phyloP scores from a whole-genome alignment of 192 early-diverging fungal species.

The Coemansia sp. region DNA sequence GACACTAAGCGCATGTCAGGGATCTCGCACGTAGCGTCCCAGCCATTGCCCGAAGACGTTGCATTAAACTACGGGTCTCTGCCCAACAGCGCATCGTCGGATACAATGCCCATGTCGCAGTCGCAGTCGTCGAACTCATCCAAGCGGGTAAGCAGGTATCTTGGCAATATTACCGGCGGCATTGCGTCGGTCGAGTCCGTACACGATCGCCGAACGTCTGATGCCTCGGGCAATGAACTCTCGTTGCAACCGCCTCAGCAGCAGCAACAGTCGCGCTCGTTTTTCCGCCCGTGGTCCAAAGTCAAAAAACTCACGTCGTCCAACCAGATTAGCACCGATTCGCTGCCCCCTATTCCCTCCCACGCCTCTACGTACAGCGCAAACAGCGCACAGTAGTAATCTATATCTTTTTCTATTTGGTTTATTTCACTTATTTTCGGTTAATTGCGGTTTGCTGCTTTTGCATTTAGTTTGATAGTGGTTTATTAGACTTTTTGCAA shows the following conservation, averaged over 20 bases:
- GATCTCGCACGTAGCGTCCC: constrained; percentile 24
- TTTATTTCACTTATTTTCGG: background rate
- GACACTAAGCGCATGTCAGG: constrained; percentile 29
- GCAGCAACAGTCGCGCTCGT: constrained; percentile 33
- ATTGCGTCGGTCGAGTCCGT: constrained; percentile 12
- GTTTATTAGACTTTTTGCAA: too few species aligned
- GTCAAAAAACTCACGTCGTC: constrained; percentile 52
- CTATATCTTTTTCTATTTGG: constrained; percentile 4
- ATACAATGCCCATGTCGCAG: background rate
- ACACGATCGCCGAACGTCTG: constrained; percentile 39
- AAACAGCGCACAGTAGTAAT: constrained; percentile 17
- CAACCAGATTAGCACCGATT: constrained; percentile 35
- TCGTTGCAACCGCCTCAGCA: constrained; percentile 19
- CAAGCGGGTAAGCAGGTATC: constrained; percentile 37
- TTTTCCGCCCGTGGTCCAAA: constrained; percentile 53
- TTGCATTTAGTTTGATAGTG: background rate
- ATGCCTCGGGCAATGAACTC: constrained; percentile 17
- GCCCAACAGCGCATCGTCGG: background rate
- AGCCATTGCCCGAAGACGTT: constrained; percentile 37
- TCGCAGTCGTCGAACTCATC: constrained; percentile 16
- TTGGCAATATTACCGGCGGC: constrained; percentile 14
- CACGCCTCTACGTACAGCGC: constrained; percentile 36
- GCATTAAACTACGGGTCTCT: constrained; percentile 15
- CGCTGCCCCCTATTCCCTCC: constrained; percentile 37
- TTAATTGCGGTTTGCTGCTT: background rate